Base-by-base conservation (phyloP, 202 grass and related monocot species). In the Miscanthus sacchariflorus region DNA sequence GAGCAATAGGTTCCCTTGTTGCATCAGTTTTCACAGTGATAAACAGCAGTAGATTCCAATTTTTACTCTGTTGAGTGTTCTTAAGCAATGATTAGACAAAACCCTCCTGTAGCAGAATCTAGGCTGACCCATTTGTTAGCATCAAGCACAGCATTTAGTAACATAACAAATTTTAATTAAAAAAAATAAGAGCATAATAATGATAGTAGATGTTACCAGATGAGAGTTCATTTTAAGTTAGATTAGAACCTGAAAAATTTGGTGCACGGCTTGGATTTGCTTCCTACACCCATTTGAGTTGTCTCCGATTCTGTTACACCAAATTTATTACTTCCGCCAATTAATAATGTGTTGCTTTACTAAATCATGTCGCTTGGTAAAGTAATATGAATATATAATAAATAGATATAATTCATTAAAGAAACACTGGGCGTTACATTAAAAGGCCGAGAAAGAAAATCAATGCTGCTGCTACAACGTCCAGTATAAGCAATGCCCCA, bases 241-340 rank as follows among this genome's bases (percentile, higher is more conserved):
- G 93, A 89, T 91, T 97, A 89, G 79, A 97, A 95, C 95, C 95
- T 97, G 95, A 97, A 97, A 97, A 97, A 97, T 90, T 97, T 97
- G 91, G 95, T 97, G 95, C 95, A 97, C 79, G 92, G 95, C 92
- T 97, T 97, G 89, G 79, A 95, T 95, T 97, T 97, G 95, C 92
- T 97, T 90, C 95, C 95, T 90, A 97, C 85, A 91, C 93, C 93
- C 85, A 52, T 85, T 93, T 93, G 92, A 87, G 80, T 85, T 64
- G 92, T 89, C 86, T 98, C 95, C 87, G 75, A 90, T 93, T 92
- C 95, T 98, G 95, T 94, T 98, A 87, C 85, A 98, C 77, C 89
- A 98, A 91, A 98, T 98, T 95, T 84, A 91, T 91, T 93, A 95
- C 81, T 86, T 93, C 21, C 79, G 80, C 95, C 90, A 42, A 81